phyloP scores from a whole-genome alignment of 495 filamentous ascomycete genomes.

The Penicillium cataractarum region DNA sequence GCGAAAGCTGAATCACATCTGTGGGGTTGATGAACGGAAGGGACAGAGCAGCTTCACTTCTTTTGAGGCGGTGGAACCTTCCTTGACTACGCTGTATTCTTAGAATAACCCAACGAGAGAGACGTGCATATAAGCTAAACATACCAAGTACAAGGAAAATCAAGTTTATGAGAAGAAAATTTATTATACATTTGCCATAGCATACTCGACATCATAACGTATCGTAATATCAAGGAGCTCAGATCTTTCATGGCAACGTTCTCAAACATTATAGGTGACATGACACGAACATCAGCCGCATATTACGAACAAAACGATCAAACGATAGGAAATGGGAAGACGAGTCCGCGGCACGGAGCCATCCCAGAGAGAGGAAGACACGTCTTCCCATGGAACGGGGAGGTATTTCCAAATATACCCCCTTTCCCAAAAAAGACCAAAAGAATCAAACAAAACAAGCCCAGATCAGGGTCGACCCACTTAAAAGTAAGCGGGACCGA shows the following conservation, averaged over 20 bases:
- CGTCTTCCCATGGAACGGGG: background rate
- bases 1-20: too few relatives aligned
- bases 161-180: background rate
- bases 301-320: slow-evolving; percentile 21
- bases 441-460: slow-evolving; percentile 12
- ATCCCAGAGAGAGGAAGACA: background rate
- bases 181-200: slow-evolving; percentile 13
- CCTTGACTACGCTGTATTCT: too few relatives aligned
- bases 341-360: background rate
- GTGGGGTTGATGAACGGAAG: too few relatives aligned
- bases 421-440: slow-evolving; percentile 1
- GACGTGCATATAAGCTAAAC: too few relatives aligned
- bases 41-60: too few relatives aligned
- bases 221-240: slow-evolving; percentile 9
- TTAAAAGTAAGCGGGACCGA: slow-evolving; percentile 1
- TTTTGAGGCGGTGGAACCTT: too few relatives aligned
- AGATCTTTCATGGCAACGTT: slow-evolving; percentile 18
- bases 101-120: too few relatives aligned
- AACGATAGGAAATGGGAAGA: slow-evolving; percentile 5
- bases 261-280: slow-evolving; percentile 22
- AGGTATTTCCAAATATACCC: background rate
- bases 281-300: slow-evolving; percentile 24
- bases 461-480: slow-evolving; percentile 20
- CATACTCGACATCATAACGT: slow-evolving; percentile 5
- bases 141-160: too few relatives aligned